Conservation (phyloP, 2,329 filamentous ascomycete genomes). For the Talaromyces sp. region DNA sequence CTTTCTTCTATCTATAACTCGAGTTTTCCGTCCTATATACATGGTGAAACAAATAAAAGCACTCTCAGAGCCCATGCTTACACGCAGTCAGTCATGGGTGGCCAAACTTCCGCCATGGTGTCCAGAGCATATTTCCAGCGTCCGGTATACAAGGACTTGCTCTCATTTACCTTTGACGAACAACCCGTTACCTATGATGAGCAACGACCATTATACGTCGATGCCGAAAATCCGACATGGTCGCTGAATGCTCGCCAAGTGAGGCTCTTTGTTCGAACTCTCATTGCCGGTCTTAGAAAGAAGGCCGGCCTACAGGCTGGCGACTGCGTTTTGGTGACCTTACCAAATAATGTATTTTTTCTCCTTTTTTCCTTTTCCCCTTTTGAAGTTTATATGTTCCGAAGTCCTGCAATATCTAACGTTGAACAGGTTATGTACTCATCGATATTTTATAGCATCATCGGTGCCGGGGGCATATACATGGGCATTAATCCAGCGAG, state of each 20-base stretch:
- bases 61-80: background rate
- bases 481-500: conserved; percentile 50
- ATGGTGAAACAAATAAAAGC: background rate
- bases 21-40: too few relatives aligned
- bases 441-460: conserved; percentile 34
- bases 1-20: background rate
- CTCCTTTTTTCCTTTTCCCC: background rate
- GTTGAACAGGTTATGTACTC: conserved; percentile 33
- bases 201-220: conserved; percentile 39
- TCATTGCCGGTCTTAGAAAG: conserved; percentile 37
- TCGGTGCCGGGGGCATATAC: conserved; percentile 46
- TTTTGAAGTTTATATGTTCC: background rate
- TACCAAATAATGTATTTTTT: conserved; percentile 36
- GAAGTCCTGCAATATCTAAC: too few relatives aligned
- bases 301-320: conserved; percentile 35
- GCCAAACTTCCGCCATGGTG: background rate
- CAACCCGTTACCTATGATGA: conserved; percentile 32
- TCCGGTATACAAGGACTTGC: conserved; percentile 33
- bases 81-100: conserved; percentile 7
- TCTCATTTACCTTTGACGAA: conserved; percentile 38
- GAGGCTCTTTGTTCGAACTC: conserved; percentile 30
- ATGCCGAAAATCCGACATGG: conserved; percentile 36
- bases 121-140: background rate
- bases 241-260: conserved; percentile 35
- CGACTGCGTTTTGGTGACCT: conserved; percentile 41